These are phyloP conservation scores for Fusarium torreyae DNA, from an alignment of 2,329 filamentous ascomycete species.

Conservation along the genomic window DNA sequence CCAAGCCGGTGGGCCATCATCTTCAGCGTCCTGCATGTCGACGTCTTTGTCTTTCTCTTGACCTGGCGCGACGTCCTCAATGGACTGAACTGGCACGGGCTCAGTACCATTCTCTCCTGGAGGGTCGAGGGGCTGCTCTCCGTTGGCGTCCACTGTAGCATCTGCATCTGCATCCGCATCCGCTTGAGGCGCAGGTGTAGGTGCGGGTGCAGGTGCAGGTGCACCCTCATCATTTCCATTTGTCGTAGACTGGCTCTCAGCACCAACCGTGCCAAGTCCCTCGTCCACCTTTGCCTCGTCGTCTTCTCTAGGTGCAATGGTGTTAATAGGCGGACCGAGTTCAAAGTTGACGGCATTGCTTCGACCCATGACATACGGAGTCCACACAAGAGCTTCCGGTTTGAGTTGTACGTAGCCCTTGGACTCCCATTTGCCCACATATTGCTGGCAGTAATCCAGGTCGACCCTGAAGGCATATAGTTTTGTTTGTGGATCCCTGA, in stretches of 20 bases:
- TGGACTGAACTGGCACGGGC: constrained; percentile 50
- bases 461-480: constrained; percentile 93
- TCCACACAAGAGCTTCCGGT: constrained; percentile 88
- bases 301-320: constrained; percentile 89
- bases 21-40: constrained; percentile 48
- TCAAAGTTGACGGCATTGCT: constrained; percentile 87
- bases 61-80: constrained; percentile 50
- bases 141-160: neutral
- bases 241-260: constrained; percentile 38
- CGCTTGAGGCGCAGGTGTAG: constrained; percentile 16
- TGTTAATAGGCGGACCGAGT: constrained; percentile 83
- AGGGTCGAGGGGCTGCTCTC: constrained; percentile 24
- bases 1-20: constrained; percentile 59
- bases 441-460: constrained; percentile 85
- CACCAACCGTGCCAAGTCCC: constrained; percentile 41
- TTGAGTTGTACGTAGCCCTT: constrained; percentile 92
- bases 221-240: constrained; percentile 46
- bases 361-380: constrained; percentile 95
- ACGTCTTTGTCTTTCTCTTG: constrained; percentile 55
- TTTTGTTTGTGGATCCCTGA: constrained; percentile 89
- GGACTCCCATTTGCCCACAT: constrained; percentile 88
- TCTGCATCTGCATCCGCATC: neutral
- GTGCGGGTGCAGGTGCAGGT: constrained; percentile 20
- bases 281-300: constrained; percentile 66
- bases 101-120: constrained; percentile 43